phyloP scores from a whole-genome alignment of 78 protist species.

The Chrysochromulina parva region DNA sequence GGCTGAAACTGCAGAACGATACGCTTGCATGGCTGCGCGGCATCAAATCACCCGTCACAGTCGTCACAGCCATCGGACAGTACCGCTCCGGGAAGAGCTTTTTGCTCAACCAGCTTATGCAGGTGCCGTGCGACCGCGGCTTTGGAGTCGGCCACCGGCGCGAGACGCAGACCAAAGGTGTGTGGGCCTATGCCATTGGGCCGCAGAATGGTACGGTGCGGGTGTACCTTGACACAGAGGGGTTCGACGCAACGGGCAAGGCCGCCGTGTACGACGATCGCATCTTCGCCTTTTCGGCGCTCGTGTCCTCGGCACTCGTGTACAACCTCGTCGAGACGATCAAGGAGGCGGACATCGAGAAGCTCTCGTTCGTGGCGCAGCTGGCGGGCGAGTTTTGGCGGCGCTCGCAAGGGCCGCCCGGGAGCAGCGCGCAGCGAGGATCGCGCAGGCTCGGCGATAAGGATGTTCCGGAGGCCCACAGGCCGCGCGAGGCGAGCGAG shows the following conservation, averaged over 20 bases:
- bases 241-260: neutral
- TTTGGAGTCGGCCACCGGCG: neutral
- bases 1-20: neutral
- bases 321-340: conserved; percentile 1
- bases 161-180: conserved; percentile 14
- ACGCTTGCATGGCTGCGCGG: neutral
- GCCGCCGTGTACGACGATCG: conserved; percentile 26
- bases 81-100: conserved; percentile 20
- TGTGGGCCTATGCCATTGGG: neutral
- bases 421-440: too few species aligned
- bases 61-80: neutral
- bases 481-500: neutral
- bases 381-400: neutral
- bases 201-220: too few species aligned
- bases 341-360: neutral
- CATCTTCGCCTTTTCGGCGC: conserved; percentile 3
- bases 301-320: neutral
- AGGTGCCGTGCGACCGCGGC: neutral
- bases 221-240: conserved; percentile 25
- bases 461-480: neutral
- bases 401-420: neutral
- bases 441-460: too few species aligned
- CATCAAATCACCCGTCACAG: neutral
- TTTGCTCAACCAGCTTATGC: neutral
- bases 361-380: conserved; percentile 8